These are phyloP conservation scores for Lachnellula suecica DNA, from an alignment of 2,329 filamentous ascomycete species.

Conservation along the genomic window DNA sequence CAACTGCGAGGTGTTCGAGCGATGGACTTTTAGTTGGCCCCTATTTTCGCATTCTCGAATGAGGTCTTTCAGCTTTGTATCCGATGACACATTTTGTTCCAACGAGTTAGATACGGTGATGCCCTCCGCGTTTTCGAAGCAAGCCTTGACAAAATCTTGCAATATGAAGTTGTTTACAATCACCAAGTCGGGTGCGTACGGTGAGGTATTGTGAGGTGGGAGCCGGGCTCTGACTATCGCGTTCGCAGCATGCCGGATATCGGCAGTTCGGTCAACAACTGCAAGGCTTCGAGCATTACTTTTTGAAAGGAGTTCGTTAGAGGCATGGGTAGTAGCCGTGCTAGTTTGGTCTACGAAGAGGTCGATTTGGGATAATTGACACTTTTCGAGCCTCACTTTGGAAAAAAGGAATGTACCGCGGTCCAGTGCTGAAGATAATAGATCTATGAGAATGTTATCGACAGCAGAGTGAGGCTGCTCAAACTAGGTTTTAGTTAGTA, in stretches of 20 bases:
- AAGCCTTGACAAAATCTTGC: conserved; percentile 42
- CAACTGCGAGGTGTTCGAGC: neutral
- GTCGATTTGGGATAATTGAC: conserved; percentile 23
- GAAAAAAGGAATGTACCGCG: conserved; percentile 47
- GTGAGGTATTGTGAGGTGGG: conserved; percentile 52
- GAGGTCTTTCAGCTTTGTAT: neutral
- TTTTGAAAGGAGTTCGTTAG: conserved; percentile 34
- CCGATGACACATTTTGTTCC: neutral
- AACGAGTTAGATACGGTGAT: neutral
- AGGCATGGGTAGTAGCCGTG: neutral
- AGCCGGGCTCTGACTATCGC: conserved; percentile 54
- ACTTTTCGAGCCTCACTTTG: conserved; percentile 30
- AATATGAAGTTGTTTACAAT: conserved; percentile 64
- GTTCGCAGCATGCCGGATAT: conserved; percentile 51
- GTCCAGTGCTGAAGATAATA: conserved; percentile 43
- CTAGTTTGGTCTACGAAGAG: conserved; percentile 12
- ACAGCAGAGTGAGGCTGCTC: conserved; percentile 33
- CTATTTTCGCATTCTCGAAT: no score
- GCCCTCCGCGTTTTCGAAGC: conserved; percentile 13
- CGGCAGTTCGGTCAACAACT: conserved; percentile 59
- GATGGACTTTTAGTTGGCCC: neutral
- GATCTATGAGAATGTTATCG: conserved; percentile 37
- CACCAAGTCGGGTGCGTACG: conserved; percentile 61
- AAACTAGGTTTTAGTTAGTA: conserved; percentile 7
- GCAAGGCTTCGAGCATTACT: conserved; percentile 44